Conservation (phyloP, 371 early-diverging fungal genomes). For the Rhizopus microsporus region DNA sequence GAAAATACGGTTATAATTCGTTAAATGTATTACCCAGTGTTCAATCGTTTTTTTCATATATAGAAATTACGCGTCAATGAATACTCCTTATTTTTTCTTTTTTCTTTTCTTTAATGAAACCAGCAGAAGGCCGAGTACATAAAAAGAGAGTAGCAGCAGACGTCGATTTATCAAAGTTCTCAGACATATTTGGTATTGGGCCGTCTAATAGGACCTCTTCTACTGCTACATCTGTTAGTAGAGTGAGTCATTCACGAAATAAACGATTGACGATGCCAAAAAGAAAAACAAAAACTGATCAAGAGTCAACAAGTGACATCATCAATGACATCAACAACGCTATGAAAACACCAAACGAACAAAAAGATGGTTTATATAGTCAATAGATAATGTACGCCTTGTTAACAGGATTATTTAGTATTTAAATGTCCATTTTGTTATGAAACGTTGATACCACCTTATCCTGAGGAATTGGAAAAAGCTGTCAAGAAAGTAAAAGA, state of each 20-base stretch:
- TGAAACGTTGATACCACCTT: not conserved
- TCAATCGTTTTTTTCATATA: too few relatives aligned
- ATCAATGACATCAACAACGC: not conserved
- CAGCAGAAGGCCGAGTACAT: not conserved
- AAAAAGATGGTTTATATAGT: not conserved
- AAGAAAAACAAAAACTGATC: not conserved
- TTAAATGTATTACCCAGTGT: too few relatives aligned
- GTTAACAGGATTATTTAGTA: not conserved
- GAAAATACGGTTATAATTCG: too few relatives aligned
- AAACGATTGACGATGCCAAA: not conserved
- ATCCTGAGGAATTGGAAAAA: conserved; percentile 4
- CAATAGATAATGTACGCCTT: too few relatives aligned
- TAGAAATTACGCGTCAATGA: too few relatives aligned
- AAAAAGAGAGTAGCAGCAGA: not conserved
- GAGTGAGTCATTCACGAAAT: not conserved
- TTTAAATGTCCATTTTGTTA: not conserved
- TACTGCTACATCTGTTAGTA: not conserved
- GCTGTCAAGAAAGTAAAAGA: not conserved
- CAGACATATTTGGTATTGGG: not conserved
- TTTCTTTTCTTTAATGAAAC: not conserved
- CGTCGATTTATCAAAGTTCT: not conserved
- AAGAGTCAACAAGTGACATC: not conserved
- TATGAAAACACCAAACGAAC: not conserved
- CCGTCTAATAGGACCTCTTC: not conserved
- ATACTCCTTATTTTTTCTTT: not conserved